A percentile compares a stretch with the other conserved stretches of the same genome.
Evolutionary conservation across 495 filamentous ascomycete species (phyloP).

Genomic region (Penicillium silybi): DNA sequence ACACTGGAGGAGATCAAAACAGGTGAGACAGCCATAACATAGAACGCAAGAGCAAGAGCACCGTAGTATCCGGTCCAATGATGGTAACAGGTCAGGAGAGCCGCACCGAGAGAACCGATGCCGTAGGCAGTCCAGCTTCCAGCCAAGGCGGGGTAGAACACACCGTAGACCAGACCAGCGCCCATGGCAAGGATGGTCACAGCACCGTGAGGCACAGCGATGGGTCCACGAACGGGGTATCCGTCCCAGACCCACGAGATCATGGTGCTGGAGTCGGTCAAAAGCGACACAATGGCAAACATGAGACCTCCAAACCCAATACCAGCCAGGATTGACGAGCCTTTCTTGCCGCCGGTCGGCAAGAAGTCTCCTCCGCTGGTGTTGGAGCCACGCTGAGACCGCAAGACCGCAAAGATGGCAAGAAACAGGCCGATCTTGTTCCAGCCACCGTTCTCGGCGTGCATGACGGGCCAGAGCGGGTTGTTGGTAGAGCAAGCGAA

Average conservation of each 20-base stretch:
- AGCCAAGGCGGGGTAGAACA: constrained; percentile 65
- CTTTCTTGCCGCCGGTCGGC: constrained; percentile 47
- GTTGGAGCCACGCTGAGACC: constrained; percentile 59
- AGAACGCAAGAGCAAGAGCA: constrained; percentile 67
- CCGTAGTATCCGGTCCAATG: constrained; percentile 94
- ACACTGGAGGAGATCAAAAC: constrained; percentile 73
- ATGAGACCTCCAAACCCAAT: constrained; percentile 78
- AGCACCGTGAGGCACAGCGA: constrained; percentile 83
- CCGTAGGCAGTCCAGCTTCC: constrained; percentile 80
- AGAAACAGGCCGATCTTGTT: constrained; percentile 79
- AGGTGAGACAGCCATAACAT: constrained; percentile 76
- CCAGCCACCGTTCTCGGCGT: constrained; percentile 84
- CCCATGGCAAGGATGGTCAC: constrained; percentile 84
- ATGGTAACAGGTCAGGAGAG: constrained; percentile 69
- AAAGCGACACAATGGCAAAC: constrained; percentile 87
- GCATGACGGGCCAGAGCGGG: constrained; percentile 93
- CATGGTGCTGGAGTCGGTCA: constrained; percentile 98
- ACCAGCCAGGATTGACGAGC: constrained; percentile 68
- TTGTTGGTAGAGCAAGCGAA: constrained; percentile 97
- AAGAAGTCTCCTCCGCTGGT: constrained; percentile 51
- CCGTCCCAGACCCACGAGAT: constrained; percentile 99
- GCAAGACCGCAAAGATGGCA: constrained; percentile 67
- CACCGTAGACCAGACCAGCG: constrained; percentile 70
- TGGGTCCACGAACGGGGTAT: constrained; percentile 84
- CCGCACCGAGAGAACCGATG: constrained; percentile 72